Evolutionary conservation across 495 filamentous ascomycete genomes (phyloP).

Genomic region (Podospora appendiculata): DNA sequence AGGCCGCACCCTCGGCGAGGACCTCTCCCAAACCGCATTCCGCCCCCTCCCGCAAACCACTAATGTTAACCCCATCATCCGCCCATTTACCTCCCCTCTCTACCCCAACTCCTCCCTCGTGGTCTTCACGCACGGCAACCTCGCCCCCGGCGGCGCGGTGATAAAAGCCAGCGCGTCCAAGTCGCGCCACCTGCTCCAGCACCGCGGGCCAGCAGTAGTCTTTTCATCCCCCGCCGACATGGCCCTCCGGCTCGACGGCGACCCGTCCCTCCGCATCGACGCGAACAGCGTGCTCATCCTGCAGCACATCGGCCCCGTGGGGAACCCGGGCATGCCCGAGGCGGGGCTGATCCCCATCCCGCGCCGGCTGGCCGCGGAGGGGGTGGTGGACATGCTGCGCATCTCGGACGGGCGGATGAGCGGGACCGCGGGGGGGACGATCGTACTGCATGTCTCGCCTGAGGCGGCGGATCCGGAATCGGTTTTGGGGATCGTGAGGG

Average conservation of each 20-base stretch:
- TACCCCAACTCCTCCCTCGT: constrained; percentile 48
- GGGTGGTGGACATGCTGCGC: constrained; percentile 58
- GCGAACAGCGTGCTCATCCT: constrained; percentile 50
- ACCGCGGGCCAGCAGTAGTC: constrained; percentile 50
- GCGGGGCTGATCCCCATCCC: constrained; percentile 59
- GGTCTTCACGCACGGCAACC: constrained; percentile 45
- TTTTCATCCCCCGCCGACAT: constrained; percentile 52
- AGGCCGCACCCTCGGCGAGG: constrained; percentile 49
- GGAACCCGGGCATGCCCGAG: constrained; percentile 64
- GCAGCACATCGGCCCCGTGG: constrained; percentile 54
- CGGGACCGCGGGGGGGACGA: constrained; percentile 60
- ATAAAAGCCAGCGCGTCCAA: constrained; percentile 59
- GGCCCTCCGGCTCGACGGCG: constrained; percentile 50
- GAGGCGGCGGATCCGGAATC: constrained; percentile 49
- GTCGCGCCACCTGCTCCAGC: constrained; percentile 38
- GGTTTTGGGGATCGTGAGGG: constrained; percentile 52
- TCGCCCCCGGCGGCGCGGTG: constrained; percentile 46
- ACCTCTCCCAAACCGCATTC: constrained; percentile 40
- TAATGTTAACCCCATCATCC: constrained; percentile 33
- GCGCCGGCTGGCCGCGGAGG: constrained; percentile 48
- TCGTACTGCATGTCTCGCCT: constrained; percentile 58
- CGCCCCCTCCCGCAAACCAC: constrained; percentile 26
- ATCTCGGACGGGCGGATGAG: constrained; percentile 62
- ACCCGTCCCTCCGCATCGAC: constrained; percentile 42
- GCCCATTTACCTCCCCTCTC: constrained; percentile 44